These are phyloP conservation scores for Ogataea hybrid DNA, from an alignment of 1,139 yeast species.

Conservation along the genomic window DNA sequence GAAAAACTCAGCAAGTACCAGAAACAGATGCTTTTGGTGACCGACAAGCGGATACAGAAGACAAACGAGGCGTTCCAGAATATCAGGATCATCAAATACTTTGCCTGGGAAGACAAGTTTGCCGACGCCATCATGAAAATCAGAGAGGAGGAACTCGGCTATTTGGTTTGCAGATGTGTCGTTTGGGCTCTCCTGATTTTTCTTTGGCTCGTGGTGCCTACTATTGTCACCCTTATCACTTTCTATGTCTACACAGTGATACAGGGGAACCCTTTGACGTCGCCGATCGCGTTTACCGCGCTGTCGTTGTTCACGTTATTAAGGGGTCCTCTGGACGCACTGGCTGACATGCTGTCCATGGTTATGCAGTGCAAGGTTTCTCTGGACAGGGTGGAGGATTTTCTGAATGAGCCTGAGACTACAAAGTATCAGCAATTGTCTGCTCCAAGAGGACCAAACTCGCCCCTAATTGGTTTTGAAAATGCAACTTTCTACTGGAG, in stretches of 20 bases:
- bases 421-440: constrained; percentile 76
- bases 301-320: constrained; percentile 80
- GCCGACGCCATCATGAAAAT: constrained; percentile 66
- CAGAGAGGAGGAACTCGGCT: constrained; percentile 67
- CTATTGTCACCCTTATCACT: constrained; percentile 72
- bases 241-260: constrained; percentile 77
- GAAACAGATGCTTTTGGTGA: constrained; percentile 69
- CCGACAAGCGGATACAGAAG: constrained; percentile 90
- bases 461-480: constrained; percentile 79
- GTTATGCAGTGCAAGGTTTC: constrained; percentile 90
- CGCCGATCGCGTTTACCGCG: constrained; percentile 92
- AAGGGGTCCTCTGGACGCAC: constrained; percentile 83
- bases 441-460: constrained; percentile 48
- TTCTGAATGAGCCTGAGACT: constrained; percentile 76
- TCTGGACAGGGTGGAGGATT: constrained; percentile 78
- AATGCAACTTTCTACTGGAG: constrained; percentile 86
- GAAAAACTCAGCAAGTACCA: constrained; percentile 63
- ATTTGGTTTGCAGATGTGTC: constrained; percentile 57
- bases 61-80: constrained; percentile 92
- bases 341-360: constrained; percentile 83
- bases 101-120: constrained; percentile 94
- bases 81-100: constrained; percentile 89
- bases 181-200: constrained; percentile 67
- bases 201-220: constrained; percentile 80
- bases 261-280: constrained; percentile 71